Conservation (phyloP, 805 yeast genomes). For the Pichia deserticola region DNA sequence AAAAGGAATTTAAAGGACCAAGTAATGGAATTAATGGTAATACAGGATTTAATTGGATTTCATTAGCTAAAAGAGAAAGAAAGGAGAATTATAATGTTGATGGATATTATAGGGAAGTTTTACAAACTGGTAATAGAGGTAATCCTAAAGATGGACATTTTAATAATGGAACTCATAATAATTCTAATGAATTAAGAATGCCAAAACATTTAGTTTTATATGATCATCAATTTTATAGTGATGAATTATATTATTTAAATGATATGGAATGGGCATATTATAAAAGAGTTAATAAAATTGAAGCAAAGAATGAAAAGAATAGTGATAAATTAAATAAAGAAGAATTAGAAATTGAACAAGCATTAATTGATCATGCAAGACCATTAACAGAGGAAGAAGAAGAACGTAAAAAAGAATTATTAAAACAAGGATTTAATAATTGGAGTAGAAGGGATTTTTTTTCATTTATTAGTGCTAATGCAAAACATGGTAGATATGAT, state of each 20-base stretch:
- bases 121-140: slow-evolving; percentile 64
- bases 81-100: slow-evolving; percentile 76
- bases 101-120: slow-evolving; percentile 47
- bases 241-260: slow-evolving; percentile 64
- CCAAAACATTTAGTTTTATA: slow-evolving; percentile 78
- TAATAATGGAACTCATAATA: background rate
- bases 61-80: slow-evolving; percentile 79
- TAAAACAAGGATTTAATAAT: slow-evolving; percentile 62
- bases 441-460: slow-evolving; percentile 89
- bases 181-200: slow-evolving; percentile 35
- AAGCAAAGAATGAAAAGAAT: slow-evolving; percentile 35
- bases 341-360: slow-evolving; percentile 45
- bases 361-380: slow-evolving; percentile 67
- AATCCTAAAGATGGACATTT: background rate
- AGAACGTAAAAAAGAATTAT: slow-evolving; percentile 47
- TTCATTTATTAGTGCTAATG: slow-evolving; percentile 65
- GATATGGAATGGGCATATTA: slow-evolving; percentile 76
- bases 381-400: slow-evolving; percentile 82
- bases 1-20: slow-evolving; percentile 42
- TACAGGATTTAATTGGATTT: slow-evolving; percentile 63
- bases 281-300: slow-evolving; percentile 62
- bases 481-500: slow-evolving; percentile 76
- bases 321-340: slow-evolving; percentile 10
- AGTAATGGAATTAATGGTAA: slow-evolving; percentile 33
- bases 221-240: slow-evolving; percentile 88